A percentile compares a stretch with the other conserved stretches of the same genome.
Evolutionary conservation across 2,329 filamentous ascomycete species (phyloP).

Genomic region (Penicillium thymicola): DNA sequence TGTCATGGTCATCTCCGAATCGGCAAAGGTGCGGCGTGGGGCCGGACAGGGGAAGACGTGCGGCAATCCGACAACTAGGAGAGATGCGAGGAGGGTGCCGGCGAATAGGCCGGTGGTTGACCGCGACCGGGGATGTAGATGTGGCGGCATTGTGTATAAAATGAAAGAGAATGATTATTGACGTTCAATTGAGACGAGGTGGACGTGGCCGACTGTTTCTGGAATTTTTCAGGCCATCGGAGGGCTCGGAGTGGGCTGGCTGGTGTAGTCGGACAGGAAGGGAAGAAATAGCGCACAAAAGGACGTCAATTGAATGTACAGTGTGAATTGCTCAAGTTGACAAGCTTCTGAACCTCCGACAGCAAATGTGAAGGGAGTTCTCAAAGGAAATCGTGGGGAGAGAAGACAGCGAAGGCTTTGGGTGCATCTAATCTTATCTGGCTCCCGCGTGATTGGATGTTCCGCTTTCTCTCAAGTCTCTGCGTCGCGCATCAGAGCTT

Average conservation of each 20-base stretch:
- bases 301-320: constrained; percentile 14
- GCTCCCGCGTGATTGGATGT: constrained; percentile 27
- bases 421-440: constrained; percentile 43
- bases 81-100: constrained; percentile 82
- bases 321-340: not conserved
- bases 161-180: not conserved
- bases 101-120: constrained; percentile 94
- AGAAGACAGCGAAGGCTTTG: constrained; percentile 24
- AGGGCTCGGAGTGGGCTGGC: constrained; percentile 5
- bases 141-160: constrained; percentile 63
- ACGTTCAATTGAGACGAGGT: constrained; percentile 16
- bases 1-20: constrained; percentile 53
- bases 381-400: constrained; percentile 5
- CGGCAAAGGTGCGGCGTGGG: constrained; percentile 70
- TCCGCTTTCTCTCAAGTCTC: constrained; percentile 4
- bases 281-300: not conserved
- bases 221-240: constrained; percentile 22
- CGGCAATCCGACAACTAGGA: constrained; percentile 86
- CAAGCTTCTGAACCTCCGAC: not conserved
- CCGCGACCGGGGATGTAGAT: constrained; percentile 88
- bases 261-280: not conserved
- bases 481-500: constrained; percentile 15
- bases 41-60: constrained; percentile 90
- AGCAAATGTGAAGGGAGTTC: constrained; percentile 1
- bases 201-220: constrained; percentile 13